Evolutionary conservation across 768 basidiomycete species (phyloP).

Genomic region (Russula sp.): DNA sequence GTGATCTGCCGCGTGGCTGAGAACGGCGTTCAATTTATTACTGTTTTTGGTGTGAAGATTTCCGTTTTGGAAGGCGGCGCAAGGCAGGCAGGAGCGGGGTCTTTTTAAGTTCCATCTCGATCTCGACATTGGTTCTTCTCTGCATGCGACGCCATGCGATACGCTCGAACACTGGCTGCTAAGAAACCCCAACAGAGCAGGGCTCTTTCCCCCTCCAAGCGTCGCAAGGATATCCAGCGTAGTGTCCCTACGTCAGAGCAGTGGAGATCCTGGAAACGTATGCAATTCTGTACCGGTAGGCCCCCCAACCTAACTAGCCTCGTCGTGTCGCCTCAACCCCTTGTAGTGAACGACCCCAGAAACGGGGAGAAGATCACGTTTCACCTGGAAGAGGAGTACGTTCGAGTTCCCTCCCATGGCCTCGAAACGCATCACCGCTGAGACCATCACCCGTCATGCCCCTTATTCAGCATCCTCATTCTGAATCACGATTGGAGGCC

Average conservation of each 20-base stretch:
- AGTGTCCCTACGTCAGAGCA: neutral
- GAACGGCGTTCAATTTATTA: neutral
- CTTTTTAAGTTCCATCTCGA: neutral
- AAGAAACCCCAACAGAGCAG: neutral
- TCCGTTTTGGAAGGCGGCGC: neutral
- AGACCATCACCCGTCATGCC: neutral
- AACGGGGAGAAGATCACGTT: neutral
- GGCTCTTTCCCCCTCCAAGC: neutral
- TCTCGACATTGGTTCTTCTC: neutral
- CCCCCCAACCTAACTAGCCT: neutral
- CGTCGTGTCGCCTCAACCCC: neutral
- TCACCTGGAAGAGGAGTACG: neutral
- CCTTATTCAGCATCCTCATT: slow-evolving; percentile 1
- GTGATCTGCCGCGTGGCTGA: neutral
- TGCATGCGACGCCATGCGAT: neutral
- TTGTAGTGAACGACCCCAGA: slow-evolving; percentile 2
- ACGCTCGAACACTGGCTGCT: neutral
- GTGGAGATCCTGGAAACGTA: slow-evolving; percentile 11
- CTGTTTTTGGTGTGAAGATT: neutral
- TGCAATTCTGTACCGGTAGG: slow-evolving; percentile 10
- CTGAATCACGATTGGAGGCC: slow-evolving; percentile 11
- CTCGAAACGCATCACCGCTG: neutral
- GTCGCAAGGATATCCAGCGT: neutral
- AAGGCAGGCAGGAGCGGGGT: neutral
- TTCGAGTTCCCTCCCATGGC: neutral